Evolutionary conservation across 2,329 filamentous ascomycete genomes (phyloP).

Genomic region (Alternaria brassicae): DNA sequence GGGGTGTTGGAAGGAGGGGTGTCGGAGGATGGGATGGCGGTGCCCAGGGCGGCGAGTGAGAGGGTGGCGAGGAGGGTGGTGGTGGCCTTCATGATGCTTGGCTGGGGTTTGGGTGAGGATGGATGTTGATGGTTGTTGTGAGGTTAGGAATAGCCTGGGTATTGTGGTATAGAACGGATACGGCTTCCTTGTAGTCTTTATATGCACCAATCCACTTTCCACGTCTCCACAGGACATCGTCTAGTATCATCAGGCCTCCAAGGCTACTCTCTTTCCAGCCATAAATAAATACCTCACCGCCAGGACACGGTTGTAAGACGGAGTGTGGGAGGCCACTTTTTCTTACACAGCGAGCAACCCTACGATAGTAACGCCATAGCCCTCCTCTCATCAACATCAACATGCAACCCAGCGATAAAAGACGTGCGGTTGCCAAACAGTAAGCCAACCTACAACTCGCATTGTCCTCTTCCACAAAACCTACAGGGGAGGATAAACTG

Average conservation of each 20-base stretch:
- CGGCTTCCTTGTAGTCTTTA: not conserved
- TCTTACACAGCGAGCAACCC: not conserved
- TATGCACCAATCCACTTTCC: not conserved
- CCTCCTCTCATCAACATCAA: not conserved
- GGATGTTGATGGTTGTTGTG: not conserved
- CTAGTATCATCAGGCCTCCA: not conserved
- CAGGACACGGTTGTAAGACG: not conserved
- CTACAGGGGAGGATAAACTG: not conserved
- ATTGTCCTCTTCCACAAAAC: not conserved
- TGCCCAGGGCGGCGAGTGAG: slow-evolving; percentile 2
- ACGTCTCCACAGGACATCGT: not conserved
- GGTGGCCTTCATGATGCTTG: not conserved
- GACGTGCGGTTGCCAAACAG: not conserved
- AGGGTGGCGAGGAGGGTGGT: slow-evolving; percentile 1
- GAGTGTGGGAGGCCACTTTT: not conserved
- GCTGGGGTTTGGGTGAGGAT: not conserved
- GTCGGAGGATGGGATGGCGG: not conserved
- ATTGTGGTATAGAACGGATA: not conserved
- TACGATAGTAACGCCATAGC: not conserved
- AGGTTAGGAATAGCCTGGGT: not conserved
- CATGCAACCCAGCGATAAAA: not conserved
- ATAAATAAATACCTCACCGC: not conserved
- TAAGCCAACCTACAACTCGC: not conserved
- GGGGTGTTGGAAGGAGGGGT: not conserved
- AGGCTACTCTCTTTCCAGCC: not conserved